Evolutionary conservation across 306 rosid genomes (phyloP).

Genomic region (Trifolium pratense): DNA sequence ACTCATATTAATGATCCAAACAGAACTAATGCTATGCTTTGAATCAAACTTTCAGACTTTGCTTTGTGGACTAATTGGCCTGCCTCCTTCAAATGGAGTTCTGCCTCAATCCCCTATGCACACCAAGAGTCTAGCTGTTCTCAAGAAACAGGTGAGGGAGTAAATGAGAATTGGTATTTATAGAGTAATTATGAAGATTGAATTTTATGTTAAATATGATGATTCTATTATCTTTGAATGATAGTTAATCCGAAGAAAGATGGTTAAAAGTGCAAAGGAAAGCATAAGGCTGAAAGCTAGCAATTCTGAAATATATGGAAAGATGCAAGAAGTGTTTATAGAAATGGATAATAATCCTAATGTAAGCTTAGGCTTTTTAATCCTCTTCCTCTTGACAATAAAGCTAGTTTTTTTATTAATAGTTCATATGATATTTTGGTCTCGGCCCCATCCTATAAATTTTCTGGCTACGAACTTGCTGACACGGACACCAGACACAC

Average conservation of each 20-base stretch:
- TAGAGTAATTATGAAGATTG: constrained; percentile 10
- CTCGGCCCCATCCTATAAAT: background rate
- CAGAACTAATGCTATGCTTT: constrained; percentile 25
- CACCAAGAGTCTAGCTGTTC: constrained; percentile 86
- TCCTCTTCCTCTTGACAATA: background rate
- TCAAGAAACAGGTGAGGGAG: constrained; percentile 75
- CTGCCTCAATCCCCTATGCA: constrained; percentile 98
- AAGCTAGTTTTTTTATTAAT: background rate
- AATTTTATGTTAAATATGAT: constrained; percentile 22
- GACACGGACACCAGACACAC: background rate
- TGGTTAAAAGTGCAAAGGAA: constrained; percentile 88
- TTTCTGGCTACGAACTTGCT: background rate
- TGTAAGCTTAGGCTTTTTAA: constrained; percentile 42
- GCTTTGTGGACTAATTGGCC: constrained; percentile 83
- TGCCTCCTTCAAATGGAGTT: constrained; percentile 95
- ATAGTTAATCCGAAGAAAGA: constrained; percentile 69
- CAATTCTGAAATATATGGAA: constrained; percentile 77
- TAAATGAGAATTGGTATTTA: background rate
- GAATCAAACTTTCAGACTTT: constrained; percentile 58
- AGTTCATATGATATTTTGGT: background rate
- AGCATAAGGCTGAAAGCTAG: constrained; percentile 67
- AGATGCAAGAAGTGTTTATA: constrained; percentile 80
- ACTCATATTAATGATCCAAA: background rate
- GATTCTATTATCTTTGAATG: constrained; percentile 9
- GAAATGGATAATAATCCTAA: constrained; percentile 68